A percentile compares a stretch with the other conserved stretches of the same genome.
These are phyloP conservation scores for Helenozyma baotianmanensis DNA, from an alignment of 805 yeast genomes.

Conservation along the genomic window DNA sequence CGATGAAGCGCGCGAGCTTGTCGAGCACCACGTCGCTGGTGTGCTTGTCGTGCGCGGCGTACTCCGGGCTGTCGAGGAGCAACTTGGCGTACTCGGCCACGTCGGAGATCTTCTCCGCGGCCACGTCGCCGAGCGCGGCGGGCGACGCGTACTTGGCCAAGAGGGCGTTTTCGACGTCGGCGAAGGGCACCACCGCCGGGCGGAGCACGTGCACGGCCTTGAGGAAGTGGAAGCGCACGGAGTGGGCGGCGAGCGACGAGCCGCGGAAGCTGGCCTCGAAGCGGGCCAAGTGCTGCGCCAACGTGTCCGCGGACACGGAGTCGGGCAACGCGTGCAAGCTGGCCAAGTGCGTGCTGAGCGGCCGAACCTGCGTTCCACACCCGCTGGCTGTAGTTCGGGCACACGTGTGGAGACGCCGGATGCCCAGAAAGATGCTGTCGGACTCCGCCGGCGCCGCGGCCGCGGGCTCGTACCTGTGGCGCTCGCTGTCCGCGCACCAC, in stretches of 20 bases:
- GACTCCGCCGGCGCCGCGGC: constrained; percentile 13
- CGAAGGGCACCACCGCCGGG: constrained; percentile 23
- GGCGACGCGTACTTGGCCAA: constrained; percentile 26
- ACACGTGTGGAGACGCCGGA: constrained; percentile 35
- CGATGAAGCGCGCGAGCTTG: constrained; percentile 24
- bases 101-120: constrained; percentile 23
- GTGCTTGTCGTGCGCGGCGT: constrained; percentile 6
- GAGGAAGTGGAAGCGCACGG: constrained; percentile 20
- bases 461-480: constrained; percentile 18
- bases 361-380: too few relatives aligned
- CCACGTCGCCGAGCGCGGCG: constrained; percentile 8
- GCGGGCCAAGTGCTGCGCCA: constrained; percentile 1
- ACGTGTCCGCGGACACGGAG: neutral
- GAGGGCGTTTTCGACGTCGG: constrained; percentile 20
- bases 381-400: neutral
- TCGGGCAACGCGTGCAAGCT: constrained; percentile 3
- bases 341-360: constrained; percentile 2
- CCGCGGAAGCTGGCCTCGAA: constrained; percentile 5
- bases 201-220: constrained; percentile 22
- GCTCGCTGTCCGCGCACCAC: constrained; percentile 49
- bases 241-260: constrained; percentile 14
- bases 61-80: constrained; percentile 31
- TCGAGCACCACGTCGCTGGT: constrained; percentile 20
- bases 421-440: constrained; percentile 22
- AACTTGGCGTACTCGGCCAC: constrained; percentile 27